These are phyloP conservation scores for Sclerotinia nivalis DNA, from an alignment of 2,329 filamentous ascomycete genomes.

Conservation along the genomic window DNA sequence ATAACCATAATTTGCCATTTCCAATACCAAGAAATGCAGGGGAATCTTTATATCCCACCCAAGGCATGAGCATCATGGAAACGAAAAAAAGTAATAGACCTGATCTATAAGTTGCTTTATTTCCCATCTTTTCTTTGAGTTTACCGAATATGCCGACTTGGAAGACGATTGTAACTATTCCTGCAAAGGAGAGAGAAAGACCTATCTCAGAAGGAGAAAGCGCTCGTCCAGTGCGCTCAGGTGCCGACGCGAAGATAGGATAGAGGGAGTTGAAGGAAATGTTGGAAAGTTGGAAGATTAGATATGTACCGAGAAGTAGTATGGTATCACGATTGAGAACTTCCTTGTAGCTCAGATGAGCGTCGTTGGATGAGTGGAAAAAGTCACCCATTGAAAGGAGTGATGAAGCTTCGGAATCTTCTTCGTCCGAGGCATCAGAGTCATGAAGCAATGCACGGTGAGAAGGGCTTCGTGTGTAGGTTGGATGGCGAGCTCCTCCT, in stretches of 20 bases:
- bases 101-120: slow-evolving; percentile 78
- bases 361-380: slow-evolving; percentile 45
- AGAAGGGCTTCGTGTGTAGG: slow-evolving; percentile 52
- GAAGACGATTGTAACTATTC: slow-evolving; percentile 82
- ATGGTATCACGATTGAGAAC: slow-evolving; percentile 80
- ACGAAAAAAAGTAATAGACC: slow-evolving; percentile 78
- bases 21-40: slow-evolving; percentile 57
- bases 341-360: slow-evolving; percentile 54
- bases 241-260: slow-evolving; percentile 82
- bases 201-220: slow-evolving; percentile 81
- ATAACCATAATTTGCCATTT: slow-evolving; percentile 69
- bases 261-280: slow-evolving; percentile 95
- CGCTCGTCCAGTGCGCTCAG: slow-evolving; percentile 72
- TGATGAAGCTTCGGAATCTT: slow-evolving; percentile 41
- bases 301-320: slow-evolving; percentile 78
- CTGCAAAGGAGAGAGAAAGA: slow-evolving; percentile 79
- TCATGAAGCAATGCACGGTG: slow-evolving; percentile 41
- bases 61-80: slow-evolving; percentile 86
- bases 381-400: slow-evolving; percentile 41
- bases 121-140: slow-evolving; percentile 77
- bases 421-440: slow-evolving; percentile 47
- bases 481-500: slow-evolving; percentile 55
- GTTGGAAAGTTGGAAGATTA: slow-evolving; percentile 92
- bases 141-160: slow-evolving; percentile 83
- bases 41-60: slow-evolving; percentile 74